These are phyloP conservation scores for Paramecium bursaria DNA, from an alignment of 73 alveolate species.

Conservation along the genomic window DNA sequence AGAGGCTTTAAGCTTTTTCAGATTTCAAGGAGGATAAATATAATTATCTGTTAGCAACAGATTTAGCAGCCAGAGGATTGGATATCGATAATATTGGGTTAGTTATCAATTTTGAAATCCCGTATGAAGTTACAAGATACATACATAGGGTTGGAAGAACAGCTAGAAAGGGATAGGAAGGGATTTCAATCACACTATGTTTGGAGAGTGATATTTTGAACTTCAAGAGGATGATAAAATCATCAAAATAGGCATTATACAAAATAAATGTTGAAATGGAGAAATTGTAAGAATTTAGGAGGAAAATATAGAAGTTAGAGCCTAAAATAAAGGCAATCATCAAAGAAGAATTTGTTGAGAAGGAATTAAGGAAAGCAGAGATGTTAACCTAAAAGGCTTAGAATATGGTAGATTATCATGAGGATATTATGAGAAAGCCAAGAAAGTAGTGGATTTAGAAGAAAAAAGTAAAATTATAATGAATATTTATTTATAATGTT, in stretches of 20 bases:
- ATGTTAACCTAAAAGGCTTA: slow-evolving; percentile 90
- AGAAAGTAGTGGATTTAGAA: slow-evolving; percentile 81
- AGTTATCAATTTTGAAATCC: slow-evolving; percentile 97
- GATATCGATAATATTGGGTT: slow-evolving; percentile 94
- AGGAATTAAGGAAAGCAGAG: slow-evolving; percentile 85
- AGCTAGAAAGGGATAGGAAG: slow-evolving; percentile 98
- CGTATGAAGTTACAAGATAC: slow-evolving; percentile 93
- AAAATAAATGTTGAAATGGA: slow-evolving; percentile 47
- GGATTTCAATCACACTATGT: slow-evolving; percentile 94
- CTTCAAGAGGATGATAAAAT: slow-evolving; percentile 76
- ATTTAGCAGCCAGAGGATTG: slow-evolving; percentile 98
- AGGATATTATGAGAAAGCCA: slow-evolving; percentile 93
- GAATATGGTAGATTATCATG: slow-evolving; percentile 84
- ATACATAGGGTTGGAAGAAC: slow-evolving; percentile 99
- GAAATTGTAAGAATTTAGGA: slow-evolving; percentile 39
- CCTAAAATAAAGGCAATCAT: slow-evolving; percentile 77
- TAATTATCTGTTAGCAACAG: slow-evolving; percentile 96
- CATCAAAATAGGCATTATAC: slow-evolving; percentile 48
- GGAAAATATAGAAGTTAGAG: slow-evolving; percentile 69
- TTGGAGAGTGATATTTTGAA: slow-evolving; percentile 91
- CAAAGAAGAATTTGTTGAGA: slow-evolving; percentile 87
- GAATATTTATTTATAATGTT: too few species aligned
- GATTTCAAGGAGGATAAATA: slow-evolving; percentile 92
- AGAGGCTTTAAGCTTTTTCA: slow-evolving; percentile 88
- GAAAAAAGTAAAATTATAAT: too few species aligned